These are phyloP conservation scores for peach (Prunus persica) DNA, from an alignment of 306 rosid genomes.

Conservation along the genomic window Prunus_persica_NCBIv2 NC_034015.1:17148001-17148500, in stretches of 20 bases:
- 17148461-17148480: neutral
- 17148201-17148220: slow-evolving; percentile 34
- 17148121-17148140: slow-evolving; percentile 30
- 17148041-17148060: neutral
- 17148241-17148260: slow-evolving; percentile 29
- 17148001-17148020: neutral
- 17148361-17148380: neutral
- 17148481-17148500: neutral
- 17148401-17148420: neutral
- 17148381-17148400: neutral
- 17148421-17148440: neutral
- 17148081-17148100: neutral
- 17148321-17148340: neutral
- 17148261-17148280: neutral
- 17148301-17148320: slow-evolving; percentile 3
- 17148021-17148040: neutral
- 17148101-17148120: neutral
- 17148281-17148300: neutral
- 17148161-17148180: slow-evolving; percentile 23
- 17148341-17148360: neutral
- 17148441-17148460: neutral
- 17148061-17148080: slow-evolving; percentile 1
- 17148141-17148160: slow-evolving; percentile 31
- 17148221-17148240: slow-evolving; percentile 48
- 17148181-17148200: slow-evolving; percentile 29